Evolutionary conservation across 129 eudicot genomes (phyloP), one percentile per base, ranked within the genome.

Genomic region (Dittrichia graveolens): DNA sequence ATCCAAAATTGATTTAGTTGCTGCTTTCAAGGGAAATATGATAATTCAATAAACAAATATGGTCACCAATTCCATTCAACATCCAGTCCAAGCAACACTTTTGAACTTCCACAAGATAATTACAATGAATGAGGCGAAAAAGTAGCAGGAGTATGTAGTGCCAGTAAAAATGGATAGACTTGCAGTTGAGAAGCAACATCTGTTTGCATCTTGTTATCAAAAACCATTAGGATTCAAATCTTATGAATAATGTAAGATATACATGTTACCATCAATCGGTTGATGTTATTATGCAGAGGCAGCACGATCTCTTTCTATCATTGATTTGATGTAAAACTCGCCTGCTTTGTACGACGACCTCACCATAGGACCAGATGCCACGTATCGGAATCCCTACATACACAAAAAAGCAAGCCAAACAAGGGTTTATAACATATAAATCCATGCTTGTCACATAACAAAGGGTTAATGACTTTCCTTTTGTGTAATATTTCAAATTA

Each of bases 271-370:
- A 59, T 72, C 24, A 57, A 43, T 42, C 7, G 11, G 16, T 42
- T 19, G 42, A 35, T 24, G 8, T 24, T 15, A 19, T 78, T 61
- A 70, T 4, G 77, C 82, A 15, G 94, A 75, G 71, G 89, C 88
- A 41, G 96, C 95, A 4, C 98, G 98, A 70, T 89, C 98, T 67
- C 83, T 77, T 63, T 93, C 98, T 66, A 89, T 89, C 98, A 93
- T 93, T 15, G 96, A 89, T 75, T 93, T 93, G 16, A 93, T 93
- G 75, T 93, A 93, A 83, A 53, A 93, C 72, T 93, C 98, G 31
- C 98, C 98, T 2, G 96, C 98, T 84, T 93, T 89, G 86, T 93
- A 93, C n/a, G 96, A 89, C 2, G 92, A 93, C 85, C 96, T 86
- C 47, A 93, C 96, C 96, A 93, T 89, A 43, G 98, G 95, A 71